phyloP scores from a whole-genome alignment of 2,329 filamentous ascomycete species.

The Fusarium foetens region DNA sequence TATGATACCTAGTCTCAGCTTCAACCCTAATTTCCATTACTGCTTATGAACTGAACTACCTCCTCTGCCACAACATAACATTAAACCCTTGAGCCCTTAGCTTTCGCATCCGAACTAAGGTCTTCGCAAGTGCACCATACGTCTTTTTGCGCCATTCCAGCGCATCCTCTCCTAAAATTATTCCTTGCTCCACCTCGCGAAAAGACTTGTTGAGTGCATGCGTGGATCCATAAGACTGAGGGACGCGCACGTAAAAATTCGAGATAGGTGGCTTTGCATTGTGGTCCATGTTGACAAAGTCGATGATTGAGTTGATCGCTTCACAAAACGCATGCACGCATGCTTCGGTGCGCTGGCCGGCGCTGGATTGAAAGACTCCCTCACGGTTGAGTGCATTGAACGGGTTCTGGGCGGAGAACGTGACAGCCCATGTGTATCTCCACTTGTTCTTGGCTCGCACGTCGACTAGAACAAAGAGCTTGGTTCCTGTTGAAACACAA shows the following conservation, averaged over 20 bases:
- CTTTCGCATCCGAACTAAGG: not conserved
- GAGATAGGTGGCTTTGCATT: not conserved
- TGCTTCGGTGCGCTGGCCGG: not conserved
- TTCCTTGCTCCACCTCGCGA: not conserved
- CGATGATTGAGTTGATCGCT: not conserved
- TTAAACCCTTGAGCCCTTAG: not conserved
- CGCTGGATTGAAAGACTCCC: rapidly evolving
- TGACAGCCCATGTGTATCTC: not conserved
- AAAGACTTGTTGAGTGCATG: rapidly evolving
- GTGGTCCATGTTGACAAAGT: not conserved
- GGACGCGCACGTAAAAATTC: not conserved
- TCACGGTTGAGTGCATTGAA: not conserved
- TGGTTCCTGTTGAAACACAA: not conserved
- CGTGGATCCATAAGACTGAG: too few relatives aligned
- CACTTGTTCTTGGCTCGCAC: not conserved
- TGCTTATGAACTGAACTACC: not conserved
- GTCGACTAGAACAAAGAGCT: not conserved
- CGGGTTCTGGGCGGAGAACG: not conserved
- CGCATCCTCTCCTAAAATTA: rapidly evolving
- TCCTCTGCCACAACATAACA: not conserved
- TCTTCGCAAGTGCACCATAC: not conserved
- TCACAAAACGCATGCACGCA: not conserved
- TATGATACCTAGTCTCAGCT: not conserved
- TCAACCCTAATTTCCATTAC: not conserved
- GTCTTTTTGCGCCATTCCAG: rapidly evolving